A percentile compares a stretch with the other conserved stretches of the same genome.
These are phyloP conservation scores for Bidens hawaiensis DNA, from an alignment of 140 eudicot genomes.

Conservation along the genomic window DNA sequence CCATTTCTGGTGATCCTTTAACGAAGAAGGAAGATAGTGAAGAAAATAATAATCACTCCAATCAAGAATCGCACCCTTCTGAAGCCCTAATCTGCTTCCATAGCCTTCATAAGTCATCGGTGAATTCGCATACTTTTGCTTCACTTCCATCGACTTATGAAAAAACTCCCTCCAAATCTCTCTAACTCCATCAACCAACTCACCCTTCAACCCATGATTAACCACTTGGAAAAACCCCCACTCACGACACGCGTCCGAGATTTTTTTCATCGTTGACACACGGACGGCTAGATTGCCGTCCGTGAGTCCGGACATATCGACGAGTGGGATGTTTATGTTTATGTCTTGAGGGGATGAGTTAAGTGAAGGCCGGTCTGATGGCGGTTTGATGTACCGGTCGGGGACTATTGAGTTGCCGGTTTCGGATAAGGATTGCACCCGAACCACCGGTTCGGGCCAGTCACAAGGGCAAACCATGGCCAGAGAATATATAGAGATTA, in stretches of 20 bases:
- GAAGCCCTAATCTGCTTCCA: slow-evolving; percentile 77
- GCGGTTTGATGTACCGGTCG: slow-evolving; percentile 55
- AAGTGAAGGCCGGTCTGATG: slow-evolving; percentile 40
- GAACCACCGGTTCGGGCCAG: slow-evolving; percentile 75
- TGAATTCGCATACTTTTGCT: slow-evolving; percentile 66
- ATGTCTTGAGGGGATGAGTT: neutral
- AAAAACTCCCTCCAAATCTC: slow-evolving; percentile 76
- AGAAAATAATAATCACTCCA: slow-evolving; percentile 88
- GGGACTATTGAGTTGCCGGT: slow-evolving; percentile 34
- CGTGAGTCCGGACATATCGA: slow-evolving; percentile 42
- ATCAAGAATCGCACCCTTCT: slow-evolving; percentile 83
- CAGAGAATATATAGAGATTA: neutral
- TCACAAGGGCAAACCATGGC: slow-evolving; percentile 35
- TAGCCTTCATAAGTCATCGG: slow-evolving; percentile 88
- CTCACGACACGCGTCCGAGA: slow-evolving; percentile 58
- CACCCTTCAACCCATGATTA: slow-evolving; percentile 63
- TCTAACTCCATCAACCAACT: slow-evolving; percentile 58
- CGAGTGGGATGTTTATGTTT: slow-evolving; percentile 62
- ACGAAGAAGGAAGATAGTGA: slow-evolving; percentile 61
- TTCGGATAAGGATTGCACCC: slow-evolving; percentile 67
- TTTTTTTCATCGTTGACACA: slow-evolving; percentile 21
- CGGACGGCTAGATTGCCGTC: slow-evolving; percentile 13
- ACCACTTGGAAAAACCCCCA: slow-evolving; percentile 89
- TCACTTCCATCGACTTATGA: slow-evolving; percentile 81
- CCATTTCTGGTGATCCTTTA: slow-evolving; percentile 81